A percentile compares a stretch with the other conserved stretches of the same genome.
Evolutionary conservation across 371 early-diverging fungal genomes (phyloP).

Genomic region (Apophysomyces variabilis): DNA sequence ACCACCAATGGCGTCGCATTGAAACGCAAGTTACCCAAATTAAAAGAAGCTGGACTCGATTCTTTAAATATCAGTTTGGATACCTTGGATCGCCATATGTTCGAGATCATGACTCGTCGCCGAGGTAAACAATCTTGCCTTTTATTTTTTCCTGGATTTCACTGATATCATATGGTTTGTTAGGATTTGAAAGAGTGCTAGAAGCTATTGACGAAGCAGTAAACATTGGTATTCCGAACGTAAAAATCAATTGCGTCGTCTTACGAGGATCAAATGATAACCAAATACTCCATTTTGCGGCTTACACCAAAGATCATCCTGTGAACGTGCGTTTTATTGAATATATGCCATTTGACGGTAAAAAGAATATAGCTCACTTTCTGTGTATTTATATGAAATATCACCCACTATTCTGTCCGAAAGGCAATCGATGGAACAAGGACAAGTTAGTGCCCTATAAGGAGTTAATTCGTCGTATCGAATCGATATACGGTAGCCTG

Average conservation of each 20-base stretch:
- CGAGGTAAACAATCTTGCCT: conserved; percentile 47
- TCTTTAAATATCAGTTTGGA: conserved; percentile 90
- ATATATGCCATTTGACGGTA: conserved; percentile 97
- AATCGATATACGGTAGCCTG: conserved; percentile 59
- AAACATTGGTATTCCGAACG: conserved; percentile 63
- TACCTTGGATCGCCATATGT: conserved; percentile 85
- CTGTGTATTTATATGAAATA: no score
- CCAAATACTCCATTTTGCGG: conserved; percentile 84
- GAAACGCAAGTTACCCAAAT: conserved; percentile 74
- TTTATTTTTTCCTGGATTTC: neutral
- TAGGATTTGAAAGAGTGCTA: conserved; percentile 78
- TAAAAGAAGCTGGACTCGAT: conserved; percentile 81
- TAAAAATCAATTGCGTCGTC: conserved; percentile 92
- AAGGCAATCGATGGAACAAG: conserved; percentile 87
- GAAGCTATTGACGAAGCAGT: conserved; percentile 76
- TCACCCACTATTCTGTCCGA: neutral
- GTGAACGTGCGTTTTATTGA: conserved; percentile 93
- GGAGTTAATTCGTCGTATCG: conserved; percentile 70
- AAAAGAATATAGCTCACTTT: conserved; percentile 1
- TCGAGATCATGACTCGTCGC: conserved; percentile 88
- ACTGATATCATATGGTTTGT: neutral
- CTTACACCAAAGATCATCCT: conserved; percentile 74
- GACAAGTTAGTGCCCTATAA: conserved; percentile 85
- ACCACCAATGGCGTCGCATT: conserved; percentile 94
- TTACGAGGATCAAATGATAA: conserved; percentile 85